Base-by-base conservation (phyloP, 2,329 filamentous ascomycete genomes). In the Apiospora kogelbergensis region DNA sequence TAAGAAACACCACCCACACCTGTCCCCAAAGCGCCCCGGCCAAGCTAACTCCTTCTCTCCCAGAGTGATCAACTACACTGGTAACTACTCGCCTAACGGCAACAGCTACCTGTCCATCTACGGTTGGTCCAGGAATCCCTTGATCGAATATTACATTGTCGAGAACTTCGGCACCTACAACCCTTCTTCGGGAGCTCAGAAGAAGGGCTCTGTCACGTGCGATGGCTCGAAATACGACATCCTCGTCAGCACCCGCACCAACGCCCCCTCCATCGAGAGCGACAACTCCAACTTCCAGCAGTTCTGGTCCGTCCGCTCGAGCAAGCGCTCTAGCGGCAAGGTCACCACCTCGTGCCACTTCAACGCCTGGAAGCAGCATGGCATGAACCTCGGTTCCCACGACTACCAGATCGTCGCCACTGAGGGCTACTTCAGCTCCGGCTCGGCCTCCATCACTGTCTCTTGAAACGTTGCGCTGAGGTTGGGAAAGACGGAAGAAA, bases 11-110 rank as follows among this genome's bases (percentile, higher is more conserved):
- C 22, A 41, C 70, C 2, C 69, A n/a, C n/a, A n/a, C n/a, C n/a
- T n/a, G n/a, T n/a, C n/a, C n/a, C n/a, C n/a, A n/a, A n/a, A n/a
- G n/a, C n/a, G n/a, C n/a, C n/a, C n/a, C n/a, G n/a, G n/a, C n/a
- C n/a, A n/a, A n/a, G n/a, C n/a, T n/a, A n/a, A n/a, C n/a, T n/a
- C n/a, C n/a, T n/a, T n/a, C n/a, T n/a, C n/a, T n/a, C n/a, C n/a
- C n/a, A n/a, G n/a, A n/a, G n/a, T n/a, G n/a, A 85, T 88, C 75
- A 82, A 77, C 70, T 88, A 85, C 80, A 79, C 77, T 15, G 85
- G 82, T 46, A 79, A 77, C 45, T 87, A 82, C 80, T 79, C 75
- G 68, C 81, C 83, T 67, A 80, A 79, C 68, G 84, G 84, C 71
- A 86, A 87, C 79, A 79, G 85, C 42, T 81, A 82, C 75, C 77